Conservation (phyloP, 2,329 filamentous ascomycete genomes). For the Sclerotinia minor region DNA sequence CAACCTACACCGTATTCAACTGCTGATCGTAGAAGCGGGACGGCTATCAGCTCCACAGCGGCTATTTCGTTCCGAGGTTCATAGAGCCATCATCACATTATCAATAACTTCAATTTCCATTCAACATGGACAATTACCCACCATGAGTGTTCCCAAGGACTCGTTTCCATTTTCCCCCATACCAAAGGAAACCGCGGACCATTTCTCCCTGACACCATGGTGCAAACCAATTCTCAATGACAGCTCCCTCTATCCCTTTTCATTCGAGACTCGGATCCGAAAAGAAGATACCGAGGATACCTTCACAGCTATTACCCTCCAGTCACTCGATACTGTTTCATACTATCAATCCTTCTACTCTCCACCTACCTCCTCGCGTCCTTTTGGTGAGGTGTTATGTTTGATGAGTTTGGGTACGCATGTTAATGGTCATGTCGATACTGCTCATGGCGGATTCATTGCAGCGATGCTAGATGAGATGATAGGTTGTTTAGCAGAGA, state of each 20-base stretch:
- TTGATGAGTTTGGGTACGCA: conserved; percentile 48
- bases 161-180: background rate
- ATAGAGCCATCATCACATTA: background rate
- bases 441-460: conserved; percentile 61
- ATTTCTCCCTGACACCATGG: conserved; percentile 32
- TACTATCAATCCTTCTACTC: conserved; percentile 33
- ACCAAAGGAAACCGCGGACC: conserved; percentile 25
- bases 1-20: too few species aligned
- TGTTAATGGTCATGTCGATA: conserved; percentile 55
- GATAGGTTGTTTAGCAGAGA: conserved; percentile 40
- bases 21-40: background rate
- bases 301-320: conserved; percentile 26
- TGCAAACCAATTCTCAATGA: conserved; percentile 29
- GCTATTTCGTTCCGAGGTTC: background rate
- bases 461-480: conserved; percentile 59
- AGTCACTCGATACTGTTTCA: conserved; percentile 28
- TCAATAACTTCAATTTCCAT: conserved; percentile 6
- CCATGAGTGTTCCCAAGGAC: conserved; percentile 1
- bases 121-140: background rate
- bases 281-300: conserved; percentile 26
- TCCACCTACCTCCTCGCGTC: conserved; percentile 10
- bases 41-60: background rate
- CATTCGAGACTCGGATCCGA: conserved; percentile 15
- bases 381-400: conserved; percentile 26
- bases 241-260: conserved; percentile 31